Percentiles rank a stretch among this genome's conserved stretches.
These are phyloP conservation scores for Kwoniella sp. DNA, from an alignment of 768 basidiomycete species.

Conservation along the genomic window DNA sequence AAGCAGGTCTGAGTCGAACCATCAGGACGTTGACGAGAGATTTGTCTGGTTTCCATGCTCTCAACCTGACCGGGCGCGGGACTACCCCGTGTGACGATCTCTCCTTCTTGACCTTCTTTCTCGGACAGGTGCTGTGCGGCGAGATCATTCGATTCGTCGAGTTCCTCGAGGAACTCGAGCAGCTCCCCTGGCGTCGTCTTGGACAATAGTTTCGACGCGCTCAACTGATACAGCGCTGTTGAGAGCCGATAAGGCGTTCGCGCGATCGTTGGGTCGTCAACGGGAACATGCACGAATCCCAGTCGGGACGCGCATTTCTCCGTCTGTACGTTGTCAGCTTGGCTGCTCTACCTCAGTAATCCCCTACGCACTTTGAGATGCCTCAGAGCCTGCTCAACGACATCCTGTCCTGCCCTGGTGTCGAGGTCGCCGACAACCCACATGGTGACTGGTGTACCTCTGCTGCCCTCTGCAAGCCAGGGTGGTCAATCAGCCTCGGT, in stretches of 20 bases:
- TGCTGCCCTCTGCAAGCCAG: constrained; percentile 9
- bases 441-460: constrained; percentile 44
- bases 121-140: no score
- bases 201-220: constrained; percentile 23
- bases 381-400: constrained; percentile 63
- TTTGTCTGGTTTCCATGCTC: no score
- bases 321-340: constrained; percentile 11
- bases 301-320: constrained; percentile 54
- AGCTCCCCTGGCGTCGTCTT: constrained; percentile 22
- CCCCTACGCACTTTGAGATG: constrained; percentile 57
- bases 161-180: constrained; percentile 32
- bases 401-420: constrained; percentile 56
- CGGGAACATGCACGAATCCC: constrained; percentile 74
- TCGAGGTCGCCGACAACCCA: constrained; percentile 78
- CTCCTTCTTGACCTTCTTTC: no score
- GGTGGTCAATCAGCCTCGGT: background rate
- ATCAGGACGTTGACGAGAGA: no score
- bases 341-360: background rate
- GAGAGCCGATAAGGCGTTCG: constrained; percentile 51
- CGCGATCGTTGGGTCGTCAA: constrained; percentile 38
- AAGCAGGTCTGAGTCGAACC: background rate
- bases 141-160: constrained; percentile 23
- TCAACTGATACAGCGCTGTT: constrained; percentile 37
- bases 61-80: no score
- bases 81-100: no score